Base-by-base conservation (phyloP, 202 grass and related monocot genomes). In the Zizania palustris region DNA sequence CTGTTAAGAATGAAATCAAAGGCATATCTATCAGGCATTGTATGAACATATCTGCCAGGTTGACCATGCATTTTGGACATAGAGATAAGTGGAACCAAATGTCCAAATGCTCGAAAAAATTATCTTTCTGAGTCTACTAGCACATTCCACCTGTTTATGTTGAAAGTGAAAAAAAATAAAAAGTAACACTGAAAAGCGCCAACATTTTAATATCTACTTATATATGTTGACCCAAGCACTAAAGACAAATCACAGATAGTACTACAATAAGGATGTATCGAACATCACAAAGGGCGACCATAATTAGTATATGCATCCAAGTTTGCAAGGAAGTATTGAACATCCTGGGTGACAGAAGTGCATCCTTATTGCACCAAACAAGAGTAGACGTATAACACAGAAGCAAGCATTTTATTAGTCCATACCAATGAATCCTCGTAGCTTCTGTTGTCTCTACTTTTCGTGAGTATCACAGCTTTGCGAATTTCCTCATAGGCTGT, bases 401-500 rank as follows among this genome's bases (percentile, higher is more conserved):
- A 14, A 77, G 10, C 20, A 77, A n/a, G 41, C 34, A 40, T 75
- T 57, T 72, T 9, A 67, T 77, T 16, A 63, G 22, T 41, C 43
- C 54, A 56, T 97, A 98, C 95, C 95, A 98, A 79, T 69, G 66
- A 72, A 14, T 88, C 64, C 18, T 90, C 87, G 69, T 50, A 76
- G 70, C 74, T 64, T 64, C 28, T 80, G 79, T 45, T 74, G 14
- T 71, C 85, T n/a, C 37, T 79, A 81, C 56, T 84, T 81, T 87
- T 98, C 6, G 88, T 5, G 73, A 50, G 81, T 73, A 88, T 71
- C 84, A 86, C 63, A 78, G 85, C 69, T 76, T 81, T 94, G 72
- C 87, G 85, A 64, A 98, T 91, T 80, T 98, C 95, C 82, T 98
- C 91, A 11, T 98, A 98, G 13, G 86, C 95, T 0, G 87, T 94